Conservation (phyloP, 2,329 filamentous ascomycete genomes). For the Thermochaetoides dissita region DNA sequence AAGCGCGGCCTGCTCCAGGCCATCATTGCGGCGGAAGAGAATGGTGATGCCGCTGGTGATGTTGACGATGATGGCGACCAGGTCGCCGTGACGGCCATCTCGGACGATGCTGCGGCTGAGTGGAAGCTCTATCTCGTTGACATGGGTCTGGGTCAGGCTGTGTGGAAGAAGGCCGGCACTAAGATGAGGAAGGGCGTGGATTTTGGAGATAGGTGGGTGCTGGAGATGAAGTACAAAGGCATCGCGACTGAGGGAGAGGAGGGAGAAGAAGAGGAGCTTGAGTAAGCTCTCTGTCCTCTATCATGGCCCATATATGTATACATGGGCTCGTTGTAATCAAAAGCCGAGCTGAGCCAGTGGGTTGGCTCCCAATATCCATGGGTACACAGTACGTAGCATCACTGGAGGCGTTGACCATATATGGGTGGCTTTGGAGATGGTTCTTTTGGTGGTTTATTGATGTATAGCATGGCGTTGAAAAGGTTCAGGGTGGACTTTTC, state of each 20-base stretch:
- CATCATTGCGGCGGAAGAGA: slow-evolving; percentile 41
- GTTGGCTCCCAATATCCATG: too few relatives aligned
- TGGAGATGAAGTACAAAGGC: slow-evolving; percentile 47
- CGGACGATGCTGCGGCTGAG: slow-evolving; percentile 30
- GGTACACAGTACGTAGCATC: too few relatives aligned
- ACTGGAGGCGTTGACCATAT: too few relatives aligned
- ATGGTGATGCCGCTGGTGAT: not conserved
- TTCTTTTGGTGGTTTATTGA: not conserved
- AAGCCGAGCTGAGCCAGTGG: too few relatives aligned
- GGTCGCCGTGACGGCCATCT: slow-evolving; percentile 14
- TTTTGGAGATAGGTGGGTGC: slow-evolving; percentile 77
- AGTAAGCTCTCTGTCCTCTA: too few relatives aligned
- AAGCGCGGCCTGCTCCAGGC: slow-evolving; percentile 73
- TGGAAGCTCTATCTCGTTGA: slow-evolving; percentile 81
- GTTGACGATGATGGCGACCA: slow-evolving; percentile 25
- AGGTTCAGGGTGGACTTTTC: too few relatives aligned
- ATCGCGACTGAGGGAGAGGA: slow-evolving; percentile 15
- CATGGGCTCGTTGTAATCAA: too few relatives aligned
- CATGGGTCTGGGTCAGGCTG: slow-evolving; percentile 67
- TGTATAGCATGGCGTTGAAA: not conserved
- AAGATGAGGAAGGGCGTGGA: slow-evolving; percentile 72
- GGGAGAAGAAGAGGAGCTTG: slow-evolving; percentile 1
- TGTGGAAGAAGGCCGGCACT: slow-evolving; percentile 74
- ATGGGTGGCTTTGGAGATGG: too few relatives aligned
- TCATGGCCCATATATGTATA: too few relatives aligned